Evolutionary conservation across 31 red algal genomes (phyloP).

Genomic region (Asparagopsis taxiformis): DNA sequence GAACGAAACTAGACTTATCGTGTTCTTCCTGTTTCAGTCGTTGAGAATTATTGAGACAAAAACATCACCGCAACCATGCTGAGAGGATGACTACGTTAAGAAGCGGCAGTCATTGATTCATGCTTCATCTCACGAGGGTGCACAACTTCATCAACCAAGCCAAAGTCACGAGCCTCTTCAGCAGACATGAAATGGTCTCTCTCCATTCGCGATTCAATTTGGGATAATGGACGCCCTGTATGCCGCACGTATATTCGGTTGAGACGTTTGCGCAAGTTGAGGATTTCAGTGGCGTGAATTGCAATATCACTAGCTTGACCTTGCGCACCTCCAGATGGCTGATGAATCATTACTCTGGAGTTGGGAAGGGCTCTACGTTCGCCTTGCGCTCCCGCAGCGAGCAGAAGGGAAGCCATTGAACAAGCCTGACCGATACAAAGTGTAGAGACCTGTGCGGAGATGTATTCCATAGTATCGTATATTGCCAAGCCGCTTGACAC

Average conservation of each 20-base stretch:
- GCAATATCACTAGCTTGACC: constrained; percentile 86
- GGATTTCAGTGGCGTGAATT: constrained; percentile 76
- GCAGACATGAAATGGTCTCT: constrained; percentile 94
- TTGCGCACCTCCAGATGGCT: constrained; percentile 83
- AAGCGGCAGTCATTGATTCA: neutral
- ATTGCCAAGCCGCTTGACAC: constrained; percentile 86
- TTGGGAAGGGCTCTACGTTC: constrained; percentile 79
- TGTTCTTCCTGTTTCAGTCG: neutral
- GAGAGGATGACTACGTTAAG: neutral
- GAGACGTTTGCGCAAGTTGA: constrained; percentile 69
- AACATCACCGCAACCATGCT: constrained; percentile 3
- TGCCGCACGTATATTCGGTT: constrained; percentile 74
- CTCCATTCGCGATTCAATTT: constrained; percentile 77
- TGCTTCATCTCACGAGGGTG: constrained; percentile 23
- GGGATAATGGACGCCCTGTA: constrained; percentile 38
- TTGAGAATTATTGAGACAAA: neutral
- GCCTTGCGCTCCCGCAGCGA: constrained; percentile 73
- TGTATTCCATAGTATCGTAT: constrained; percentile 95
- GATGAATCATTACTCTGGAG: constrained; percentile 91
- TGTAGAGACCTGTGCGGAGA: constrained; percentile 63
- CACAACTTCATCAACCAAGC: constrained; percentile 90
- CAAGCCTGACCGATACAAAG: constrained; percentile 81
- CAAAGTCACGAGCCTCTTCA: constrained; percentile 76
- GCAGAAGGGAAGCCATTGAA: constrained; percentile 87
- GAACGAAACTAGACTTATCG: neutral